Percentiles rank a stretch among this genome's conserved stretches.
These are phyloP conservation scores for Oryza punctata DNA, from an alignment of 176 grass and related monocot species.

Conservation along the genomic window DNA sequence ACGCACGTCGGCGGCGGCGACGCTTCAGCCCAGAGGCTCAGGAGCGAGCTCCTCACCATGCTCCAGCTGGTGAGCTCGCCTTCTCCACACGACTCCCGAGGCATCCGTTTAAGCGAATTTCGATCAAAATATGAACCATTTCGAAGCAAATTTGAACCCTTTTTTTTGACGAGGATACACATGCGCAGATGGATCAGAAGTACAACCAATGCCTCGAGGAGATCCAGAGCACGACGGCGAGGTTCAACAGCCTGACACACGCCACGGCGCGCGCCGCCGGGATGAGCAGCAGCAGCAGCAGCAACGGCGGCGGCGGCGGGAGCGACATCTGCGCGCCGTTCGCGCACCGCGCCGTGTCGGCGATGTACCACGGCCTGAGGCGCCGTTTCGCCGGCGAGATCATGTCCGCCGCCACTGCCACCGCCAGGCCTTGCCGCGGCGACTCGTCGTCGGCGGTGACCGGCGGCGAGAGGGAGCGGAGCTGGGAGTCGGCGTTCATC, in stretches of 20 bases:
- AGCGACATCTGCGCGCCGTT: slow-evolving; percentile 52
- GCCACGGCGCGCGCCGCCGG: too few relatives aligned
- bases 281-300: too few relatives aligned
- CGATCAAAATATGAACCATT: neutral
- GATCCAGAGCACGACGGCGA: slow-evolving; percentile 63
- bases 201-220: slow-evolving; percentile 81
- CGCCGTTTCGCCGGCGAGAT: slow-evolving; percentile 54
- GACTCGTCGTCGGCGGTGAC: slow-evolving; percentile 16
- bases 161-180: neutral
- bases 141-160: neutral
- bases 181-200: slow-evolving; percentile 62
- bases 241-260: slow-evolving; percentile 52
- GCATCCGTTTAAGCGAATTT: neutral
- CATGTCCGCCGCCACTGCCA: neutral
- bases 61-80: slow-evolving; percentile 49
- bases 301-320: neutral
- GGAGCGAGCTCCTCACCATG: slow-evolving; percentile 48
- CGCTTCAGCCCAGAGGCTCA: slow-evolving; percentile 12
- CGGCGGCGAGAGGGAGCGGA: slow-evolving; percentile 37
- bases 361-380: slow-evolving; percentile 55
- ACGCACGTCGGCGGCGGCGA: neutral
- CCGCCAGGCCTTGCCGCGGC: neutral
- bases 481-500: slow-evolving; percentile 63
- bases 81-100: neutral
- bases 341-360: slow-evolving; percentile 55